Conservation (phyloP, 257 asterid genomes). For the Henckelia pumila region DNA sequence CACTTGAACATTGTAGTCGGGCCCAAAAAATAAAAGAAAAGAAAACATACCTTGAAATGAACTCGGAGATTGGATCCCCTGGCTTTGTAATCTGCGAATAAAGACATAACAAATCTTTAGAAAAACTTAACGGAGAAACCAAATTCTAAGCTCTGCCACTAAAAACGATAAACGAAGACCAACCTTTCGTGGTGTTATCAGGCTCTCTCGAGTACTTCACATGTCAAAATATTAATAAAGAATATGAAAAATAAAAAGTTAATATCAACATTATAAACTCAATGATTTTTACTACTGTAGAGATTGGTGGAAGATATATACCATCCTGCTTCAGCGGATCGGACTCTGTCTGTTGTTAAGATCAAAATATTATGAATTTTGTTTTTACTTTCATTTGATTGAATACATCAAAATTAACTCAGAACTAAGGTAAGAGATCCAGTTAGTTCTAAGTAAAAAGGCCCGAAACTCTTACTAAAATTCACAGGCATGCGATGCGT, state of each 20-base stretch:
- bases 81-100: slow-evolving; percentile 78
- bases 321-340: slow-evolving; percentile 30
- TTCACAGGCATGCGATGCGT: too few species aligned
- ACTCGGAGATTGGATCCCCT: slow-evolving; percentile 73
- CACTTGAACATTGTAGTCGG: too few species aligned
- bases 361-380: too few species aligned
- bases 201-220: slow-evolving; percentile 85
- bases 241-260: background rate
- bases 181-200: slow-evolving; percentile 69
- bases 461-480: too few species aligned
- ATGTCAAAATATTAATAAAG: slow-evolving; percentile 23
- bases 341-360: too few species aligned
- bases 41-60: slow-evolving; percentile 69
- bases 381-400: too few species aligned
- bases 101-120: background rate
- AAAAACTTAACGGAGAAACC: background rate
- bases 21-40: too few species aligned
- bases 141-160: background rate
- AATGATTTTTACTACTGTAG: background rate
- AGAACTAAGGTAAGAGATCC: too few species aligned
- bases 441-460: too few species aligned
- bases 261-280: background rate
- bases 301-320: background rate
- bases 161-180: background rate
- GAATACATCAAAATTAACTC: too few species aligned